Evolutionary conservation across 176 grass and related monocot genomes (phyloP).

Genomic region (Triticum monococcum): DNA sequence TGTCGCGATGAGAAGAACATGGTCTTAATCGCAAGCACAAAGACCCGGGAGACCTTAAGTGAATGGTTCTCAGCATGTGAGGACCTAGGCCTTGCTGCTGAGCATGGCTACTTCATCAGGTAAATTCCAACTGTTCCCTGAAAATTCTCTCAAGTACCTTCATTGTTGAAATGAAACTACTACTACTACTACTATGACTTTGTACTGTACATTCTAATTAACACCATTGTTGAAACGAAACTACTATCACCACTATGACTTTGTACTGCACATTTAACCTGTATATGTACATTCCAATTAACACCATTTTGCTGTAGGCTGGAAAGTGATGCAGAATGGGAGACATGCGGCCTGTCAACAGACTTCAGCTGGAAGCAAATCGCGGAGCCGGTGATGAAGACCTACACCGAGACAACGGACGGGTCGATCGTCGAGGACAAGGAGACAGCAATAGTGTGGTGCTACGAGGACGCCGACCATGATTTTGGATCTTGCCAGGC

Average conservation of each 20-base stretch:
- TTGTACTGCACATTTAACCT: background rate
- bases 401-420: slow-evolving; percentile 88
- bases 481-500: slow-evolving; percentile 97
- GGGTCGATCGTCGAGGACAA: slow-evolving; percentile 85
- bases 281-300: background rate
- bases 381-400: slow-evolving; percentile 82
- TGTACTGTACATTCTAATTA: background rate
- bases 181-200: background rate
- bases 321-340: slow-evolving; percentile 72
- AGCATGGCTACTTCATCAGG: slow-evolving; percentile 88
- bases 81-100: slow-evolving; percentile 71
- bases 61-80: slow-evolving; percentile 81
- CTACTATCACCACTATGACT: background rate
- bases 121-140: slow-evolving; percentile 25
- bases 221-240: background rate
- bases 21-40: slow-evolving; percentile 78
- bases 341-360: slow-evolving; percentile 40
- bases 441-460: slow-evolving; percentile 83
- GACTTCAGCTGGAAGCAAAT: slow-evolving; percentile 95
- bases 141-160: background rate
- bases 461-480: slow-evolving; percentile 79
- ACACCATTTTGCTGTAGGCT: slow-evolving; percentile 37
- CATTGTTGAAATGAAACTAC: background rate
- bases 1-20: slow-evolving; percentile 69
- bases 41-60: slow-evolving; percentile 47